A percentile compares a stretch with the other conserved stretches of the same genome.
Conservation (phyloP, 331 rosid species). For the Spiraea crenata region DNA sequence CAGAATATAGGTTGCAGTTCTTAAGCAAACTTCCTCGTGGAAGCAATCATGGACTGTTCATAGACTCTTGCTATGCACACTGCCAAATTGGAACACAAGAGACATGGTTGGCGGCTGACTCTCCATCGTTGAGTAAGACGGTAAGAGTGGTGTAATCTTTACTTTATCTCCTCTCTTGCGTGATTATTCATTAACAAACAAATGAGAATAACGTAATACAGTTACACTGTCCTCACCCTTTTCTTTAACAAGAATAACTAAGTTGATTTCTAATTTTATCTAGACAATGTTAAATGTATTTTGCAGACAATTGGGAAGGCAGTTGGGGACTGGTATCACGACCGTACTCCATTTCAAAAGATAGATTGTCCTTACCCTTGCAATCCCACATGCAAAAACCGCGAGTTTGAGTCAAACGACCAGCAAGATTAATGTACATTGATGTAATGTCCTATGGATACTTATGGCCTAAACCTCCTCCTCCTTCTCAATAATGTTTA, state of each 20-base stretch:
- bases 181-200: background rate
- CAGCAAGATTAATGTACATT: slow-evolving; percentile 5
- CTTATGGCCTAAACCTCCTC: background rate
- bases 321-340: slow-evolving; percentile 78
- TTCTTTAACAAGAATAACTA: background rate
- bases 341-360: slow-evolving; percentile 47
- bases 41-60: slow-evolving; percentile 59
- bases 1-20: slow-evolving; percentile 76
- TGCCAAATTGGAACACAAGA: slow-evolving; percentile 96
- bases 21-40: slow-evolving; percentile 45
- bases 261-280: background rate
- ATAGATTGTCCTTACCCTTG: slow-evolving; percentile 85
- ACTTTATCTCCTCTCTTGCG: background rate
- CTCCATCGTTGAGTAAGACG: slow-evolving; percentile 57
- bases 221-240: background rate
- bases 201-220: too few relatives aligned
- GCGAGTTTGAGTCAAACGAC: slow-evolving; percentile 35
- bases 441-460: background rate
- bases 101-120: slow-evolving; percentile 71
- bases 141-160: slow-evolving; percentile 36
- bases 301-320: slow-evolving; percentile 77
- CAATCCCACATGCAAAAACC: slow-evolving; percentile 78
- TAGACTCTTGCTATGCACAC: slow-evolving; percentile 89
- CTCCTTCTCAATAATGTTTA: background rate
- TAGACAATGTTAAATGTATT: background rate